Conservation (phyloP, 1,284 basidiomycete genomes). For the Tilletia caries region DNA sequence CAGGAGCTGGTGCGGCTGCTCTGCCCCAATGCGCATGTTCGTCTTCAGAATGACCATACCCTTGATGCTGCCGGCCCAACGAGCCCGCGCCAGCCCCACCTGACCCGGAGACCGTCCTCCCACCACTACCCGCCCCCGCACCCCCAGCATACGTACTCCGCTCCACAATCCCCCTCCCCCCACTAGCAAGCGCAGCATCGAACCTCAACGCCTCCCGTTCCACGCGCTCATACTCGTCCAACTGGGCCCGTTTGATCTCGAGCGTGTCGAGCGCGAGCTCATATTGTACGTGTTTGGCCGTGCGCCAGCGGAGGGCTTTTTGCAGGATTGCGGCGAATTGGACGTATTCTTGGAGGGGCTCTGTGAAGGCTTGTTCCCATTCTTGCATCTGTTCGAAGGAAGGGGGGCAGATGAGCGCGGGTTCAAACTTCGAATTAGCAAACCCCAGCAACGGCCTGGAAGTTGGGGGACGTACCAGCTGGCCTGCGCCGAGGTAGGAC, state of each 20-base stretch:
- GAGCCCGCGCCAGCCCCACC: too few species aligned
- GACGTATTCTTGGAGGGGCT: conserved; percentile 90
- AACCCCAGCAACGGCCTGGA: too few species aligned
- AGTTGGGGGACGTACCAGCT: conserved; percentile 32
- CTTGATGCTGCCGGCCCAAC: too few species aligned
- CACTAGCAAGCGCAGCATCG: conserved; percentile 71
- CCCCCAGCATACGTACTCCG: neutral
- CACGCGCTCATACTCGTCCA: conserved; percentile 86
- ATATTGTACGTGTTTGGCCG: conserved; percentile 96
- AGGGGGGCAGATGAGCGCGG: neutral
- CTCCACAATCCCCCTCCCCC: conserved; percentile 29
- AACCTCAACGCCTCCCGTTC: conserved; percentile 85
- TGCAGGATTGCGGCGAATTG: conserved; percentile 95
- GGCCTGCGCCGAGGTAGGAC: conserved; percentile 81
- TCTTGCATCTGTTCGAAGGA: conserved; percentile 64
- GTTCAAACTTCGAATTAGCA: too few species aligned
- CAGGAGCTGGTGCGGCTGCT: neutral
- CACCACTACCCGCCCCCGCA: neutral
- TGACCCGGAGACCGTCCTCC: too few species aligned
- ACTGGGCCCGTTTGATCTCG: conserved; percentile 77
- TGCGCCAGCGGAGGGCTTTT: conserved; percentile 85
- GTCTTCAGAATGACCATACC: too few species aligned
- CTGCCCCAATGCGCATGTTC: neutral
- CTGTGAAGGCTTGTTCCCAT: conserved; percentile 74
- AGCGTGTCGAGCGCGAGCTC: conserved; percentile 92